A percentile compares a stretch with the other conserved stretches of the same genome.
Evolutionary conservation across 768 basidiomycete species (phyloP).

Genomic region (Mycena sanguinolenta): DNA sequence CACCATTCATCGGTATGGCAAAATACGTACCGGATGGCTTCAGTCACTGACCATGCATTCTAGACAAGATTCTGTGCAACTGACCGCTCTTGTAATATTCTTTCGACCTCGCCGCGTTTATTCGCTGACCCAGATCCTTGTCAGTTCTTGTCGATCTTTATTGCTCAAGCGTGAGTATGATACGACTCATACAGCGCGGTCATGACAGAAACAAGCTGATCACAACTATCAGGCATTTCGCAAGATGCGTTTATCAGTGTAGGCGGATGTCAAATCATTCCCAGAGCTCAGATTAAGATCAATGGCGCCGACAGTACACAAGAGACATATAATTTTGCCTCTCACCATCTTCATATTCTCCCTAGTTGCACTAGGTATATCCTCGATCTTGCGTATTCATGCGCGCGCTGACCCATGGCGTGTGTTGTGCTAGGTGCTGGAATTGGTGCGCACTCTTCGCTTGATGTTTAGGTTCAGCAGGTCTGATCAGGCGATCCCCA

Average conservation of each 20-base stretch:
- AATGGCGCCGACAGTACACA: not conserved
- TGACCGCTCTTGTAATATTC: not conserved
- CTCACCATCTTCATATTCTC: not conserved
- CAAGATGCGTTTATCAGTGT: too few species aligned
- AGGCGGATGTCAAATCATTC: too few species aligned
- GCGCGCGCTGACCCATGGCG: too few species aligned
- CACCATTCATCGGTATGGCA: not conserved
- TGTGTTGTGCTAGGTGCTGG: not conserved
- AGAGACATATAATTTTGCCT: not conserved
- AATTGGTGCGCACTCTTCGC: not conserved
- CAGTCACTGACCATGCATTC: not conserved
- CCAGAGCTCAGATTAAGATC: too few species aligned
- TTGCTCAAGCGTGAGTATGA: constrained; percentile 18
- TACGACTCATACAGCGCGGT: too few species aligned
- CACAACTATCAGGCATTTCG: too few species aligned
- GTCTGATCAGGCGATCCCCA: not conserved
- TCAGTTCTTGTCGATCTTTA: constrained; percentile 13
- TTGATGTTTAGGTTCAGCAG: not conserved
- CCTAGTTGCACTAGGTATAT: not conserved
- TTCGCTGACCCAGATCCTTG: not conserved
- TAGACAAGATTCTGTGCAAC: not conserved
- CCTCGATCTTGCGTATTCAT: not conserved
- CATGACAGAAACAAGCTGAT: too few species aligned
- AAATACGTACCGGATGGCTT: too few species aligned
- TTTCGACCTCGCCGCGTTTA: not conserved